Conservation (phyloP, 306 rosid species). For the Medicago ruthenica region DNA sequence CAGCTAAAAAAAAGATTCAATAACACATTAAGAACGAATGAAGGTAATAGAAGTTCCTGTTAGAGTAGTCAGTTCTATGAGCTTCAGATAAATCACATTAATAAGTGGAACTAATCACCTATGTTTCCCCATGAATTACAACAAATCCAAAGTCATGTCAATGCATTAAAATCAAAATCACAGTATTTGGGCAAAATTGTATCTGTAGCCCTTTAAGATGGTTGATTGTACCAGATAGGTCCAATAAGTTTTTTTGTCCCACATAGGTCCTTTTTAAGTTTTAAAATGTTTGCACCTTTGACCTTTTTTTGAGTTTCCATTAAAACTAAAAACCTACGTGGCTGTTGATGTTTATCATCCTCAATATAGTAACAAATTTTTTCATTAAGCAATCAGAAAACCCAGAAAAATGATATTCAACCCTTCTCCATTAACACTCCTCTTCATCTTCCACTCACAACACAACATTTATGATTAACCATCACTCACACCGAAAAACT, state of each 20-base stretch:
- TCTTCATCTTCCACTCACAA: background rate
- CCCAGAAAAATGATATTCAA: background rate
- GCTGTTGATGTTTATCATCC: background rate
- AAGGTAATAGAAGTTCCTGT: background rate
- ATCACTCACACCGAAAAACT: background rate
- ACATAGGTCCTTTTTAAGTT: background rate
- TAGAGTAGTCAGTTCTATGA: conserved; percentile 10
- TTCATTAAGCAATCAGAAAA: background rate
- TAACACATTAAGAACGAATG: background rate
- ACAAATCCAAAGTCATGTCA: conserved; percentile 14
- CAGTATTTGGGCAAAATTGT: background rate
- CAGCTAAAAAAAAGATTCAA: background rate
- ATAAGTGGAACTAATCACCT: background rate
- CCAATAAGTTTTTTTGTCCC: background rate
- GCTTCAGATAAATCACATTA: conserved; percentile 4
- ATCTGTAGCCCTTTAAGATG: background rate
- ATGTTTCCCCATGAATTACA: background rate
- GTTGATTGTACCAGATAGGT: background rate
- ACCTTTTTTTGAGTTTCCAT: background rate
- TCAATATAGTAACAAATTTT: background rate
- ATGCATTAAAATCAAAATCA: conserved; percentile 26
- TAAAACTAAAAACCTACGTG: background rate
- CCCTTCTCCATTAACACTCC: background rate
- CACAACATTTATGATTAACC: background rate
- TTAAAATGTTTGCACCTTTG: background rate